phyloP scores from a whole-genome alignment of 768 basidiomycete species.

The Hemileccinum rubropunctum region DNA sequence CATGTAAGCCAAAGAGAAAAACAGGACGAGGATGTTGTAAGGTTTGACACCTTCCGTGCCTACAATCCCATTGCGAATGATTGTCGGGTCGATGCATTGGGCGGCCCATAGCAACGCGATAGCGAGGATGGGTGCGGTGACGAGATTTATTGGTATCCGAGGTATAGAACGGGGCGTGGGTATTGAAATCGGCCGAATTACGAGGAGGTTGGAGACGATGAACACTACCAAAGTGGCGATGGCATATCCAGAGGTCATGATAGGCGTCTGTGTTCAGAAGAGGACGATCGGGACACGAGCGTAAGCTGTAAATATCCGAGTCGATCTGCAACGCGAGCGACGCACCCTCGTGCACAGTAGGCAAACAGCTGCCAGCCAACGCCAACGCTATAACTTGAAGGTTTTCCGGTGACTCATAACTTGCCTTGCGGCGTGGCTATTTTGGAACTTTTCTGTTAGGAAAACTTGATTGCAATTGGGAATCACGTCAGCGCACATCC shows the following conservation, averaged over 20 bases:
- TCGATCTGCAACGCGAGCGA: too few species aligned
- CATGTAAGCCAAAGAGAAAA: slow-evolving; percentile 91
- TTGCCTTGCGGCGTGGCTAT: too few species aligned
- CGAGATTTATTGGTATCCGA: slow-evolving; percentile 44
- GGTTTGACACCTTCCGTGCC: slow-evolving; percentile 79
- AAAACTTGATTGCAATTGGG: too few species aligned
- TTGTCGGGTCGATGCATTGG: slow-evolving; percentile 44
- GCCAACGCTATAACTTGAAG: too few species aligned
- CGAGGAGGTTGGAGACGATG: slow-evolving; percentile 50
- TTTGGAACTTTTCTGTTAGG: too few species aligned
- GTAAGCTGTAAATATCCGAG: too few species aligned
- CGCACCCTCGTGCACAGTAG: too few species aligned
- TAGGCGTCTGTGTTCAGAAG: not conserved
- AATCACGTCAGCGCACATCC: too few species aligned
- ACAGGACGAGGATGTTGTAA: slow-evolving; percentile 90
- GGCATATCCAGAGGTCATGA: slow-evolving; percentile 44
- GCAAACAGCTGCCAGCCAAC: too few species aligned
- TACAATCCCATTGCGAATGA: slow-evolving; percentile 78
- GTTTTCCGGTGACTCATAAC: too few species aligned
- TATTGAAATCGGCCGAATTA: slow-evolving; percentile 46
- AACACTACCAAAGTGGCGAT: slow-evolving; percentile 53
- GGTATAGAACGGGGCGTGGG: slow-evolving; percentile 33
- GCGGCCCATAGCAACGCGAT: slow-evolving; percentile 55
- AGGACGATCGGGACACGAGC: not conserved
- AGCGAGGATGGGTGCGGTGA: slow-evolving; percentile 51